Evolutionary conservation across 2,329 filamentous ascomycete genomes (phyloP), one percentile per base, ranked within the genome.

Genomic region (Rhynchosporium agropyri): DNA sequence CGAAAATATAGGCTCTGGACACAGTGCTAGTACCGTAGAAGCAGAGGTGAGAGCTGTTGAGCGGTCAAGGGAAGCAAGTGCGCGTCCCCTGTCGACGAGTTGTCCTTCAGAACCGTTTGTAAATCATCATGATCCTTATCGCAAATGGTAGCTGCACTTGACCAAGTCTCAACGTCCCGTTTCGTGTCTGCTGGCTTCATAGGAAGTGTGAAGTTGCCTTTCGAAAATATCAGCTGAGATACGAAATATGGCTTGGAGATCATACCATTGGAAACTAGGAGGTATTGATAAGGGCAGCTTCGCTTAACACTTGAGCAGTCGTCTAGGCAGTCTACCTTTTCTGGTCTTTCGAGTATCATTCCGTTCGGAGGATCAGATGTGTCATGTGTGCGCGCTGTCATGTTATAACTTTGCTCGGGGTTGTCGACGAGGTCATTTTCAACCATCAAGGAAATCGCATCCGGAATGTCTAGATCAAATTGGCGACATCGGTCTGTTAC

Each of bases 201-300:
- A 13, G 45, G 43, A 42, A 49, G 43, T 20, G 7, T 38, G 45
- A 49, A 58, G 33, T 10, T 4, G 31, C 45, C 56, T 58, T 29
- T n/a, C n/a, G 7, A 36, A 5, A 3, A 26, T 9, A 8, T 49
- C 10, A 58, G 56, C 20, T 49, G 26, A n/a, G 26, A 8, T 26
- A 36, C 10, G 15, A 15, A n/a, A 40, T 36, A 38, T 10, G 6
- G n/a, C 2, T 20, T 15, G 33, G n/a, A 49, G 9, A 29, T 5
- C 43, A 38, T 58, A 58, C 56, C 43, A 42, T 58, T 58, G 4
- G 43, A 50, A n/a, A 45, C 31, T 15, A 58, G 15, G 13, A 58
- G 56, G 33, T 50, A 29, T 15, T 15, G 36, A 13, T 58, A 49
- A 9, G 45, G n/a, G 28, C 31, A 40, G 26, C 12, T 50, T 9